Conservation (phyloP, 140 eudicot species). For the Bidens hawaiensis region DNA sequence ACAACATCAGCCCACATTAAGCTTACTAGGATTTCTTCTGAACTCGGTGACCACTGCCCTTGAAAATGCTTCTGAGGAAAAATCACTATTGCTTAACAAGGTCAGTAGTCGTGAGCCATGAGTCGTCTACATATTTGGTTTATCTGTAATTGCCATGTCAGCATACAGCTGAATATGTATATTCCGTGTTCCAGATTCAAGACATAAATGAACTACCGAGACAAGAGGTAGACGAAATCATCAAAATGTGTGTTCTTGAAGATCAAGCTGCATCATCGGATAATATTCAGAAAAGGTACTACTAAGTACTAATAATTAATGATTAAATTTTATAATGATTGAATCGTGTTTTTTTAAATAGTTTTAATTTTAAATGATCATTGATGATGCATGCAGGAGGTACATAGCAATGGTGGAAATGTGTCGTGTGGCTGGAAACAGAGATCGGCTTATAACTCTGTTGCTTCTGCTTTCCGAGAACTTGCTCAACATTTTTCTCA, state of each 20-base stretch:
- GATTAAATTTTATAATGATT: neutral
- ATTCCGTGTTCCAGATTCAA: slow-evolving; percentile 52
- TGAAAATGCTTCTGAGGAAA: slow-evolving; percentile 88
- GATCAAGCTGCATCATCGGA: slow-evolving; percentile 63
- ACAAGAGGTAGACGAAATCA: slow-evolving; percentile 93
- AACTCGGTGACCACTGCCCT: slow-evolving; percentile 65
- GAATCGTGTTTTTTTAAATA: neutral
- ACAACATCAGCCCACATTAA: slow-evolving; percentile 79
- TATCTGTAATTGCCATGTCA: neutral
- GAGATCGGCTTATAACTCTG: slow-evolving; percentile 63
- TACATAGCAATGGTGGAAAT: slow-evolving; percentile 93
- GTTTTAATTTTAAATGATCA: neutral
- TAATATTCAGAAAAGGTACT: slow-evolving; percentile 69
- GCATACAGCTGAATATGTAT: neutral
- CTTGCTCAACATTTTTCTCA: slow-evolving; percentile 70
- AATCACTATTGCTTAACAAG: slow-evolving; percentile 77
- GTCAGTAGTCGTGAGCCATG: too few relatives aligned
- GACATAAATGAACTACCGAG: slow-evolving; percentile 88
- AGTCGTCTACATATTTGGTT: neutral
- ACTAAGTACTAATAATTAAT: neutral
- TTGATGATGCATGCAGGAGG: slow-evolving; percentile 50
- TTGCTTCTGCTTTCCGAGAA: slow-evolving; percentile 82
- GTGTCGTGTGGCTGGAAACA: slow-evolving; percentile 79
- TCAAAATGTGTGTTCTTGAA: slow-evolving; percentile 49
- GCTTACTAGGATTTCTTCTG: slow-evolving; percentile 61